Evolutionary conservation across 805 yeast species (phyloP), one percentile per base, ranked within the genome.

Genomic region (Cyberlindnera bimundalis): DNA sequence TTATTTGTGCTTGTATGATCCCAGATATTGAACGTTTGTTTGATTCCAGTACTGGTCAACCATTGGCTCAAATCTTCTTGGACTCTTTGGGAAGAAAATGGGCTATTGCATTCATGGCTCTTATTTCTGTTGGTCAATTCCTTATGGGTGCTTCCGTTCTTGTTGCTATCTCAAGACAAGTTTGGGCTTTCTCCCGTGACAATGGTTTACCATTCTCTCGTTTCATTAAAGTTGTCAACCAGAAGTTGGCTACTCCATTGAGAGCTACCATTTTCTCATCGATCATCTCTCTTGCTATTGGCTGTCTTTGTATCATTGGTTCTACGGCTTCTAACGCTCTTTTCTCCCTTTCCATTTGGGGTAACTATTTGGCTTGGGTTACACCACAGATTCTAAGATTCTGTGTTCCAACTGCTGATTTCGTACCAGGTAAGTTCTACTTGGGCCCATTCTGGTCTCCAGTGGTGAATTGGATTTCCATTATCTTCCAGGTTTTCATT

Each of bases 101-200:
- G 85, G 81, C 87, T 14, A 64, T 80, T 38, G 84, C 81, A 0
- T 70, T 81, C 49, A 76, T 81, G 79, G 52, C 76, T 6, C 51
- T 81, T 39, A 73, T 79, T 56, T 71, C 79, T 11, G 58, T 71
- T 47, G 77, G 83, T 19, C 86, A 79, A 58, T 78, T 74, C 60
- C 62, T 80, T 38, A 81, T 80, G 86, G 82, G 83, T 15, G 69
- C 76, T 24, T 74, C 82, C 5, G 70, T 74, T 41, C 58, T 78
- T 35, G 68, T 78, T 23, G 84, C 84, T 16, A 70, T 74, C 10
- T 78, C 84, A 2, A 71, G 88, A 60, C 87, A 79, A 59, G 69
- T 78, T 37, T 81, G 83, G 78, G 85, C 87, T 4, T 80, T 80
- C 61, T 80, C 85, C 18, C 73, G 90, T 65, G 90, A 82, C 58